A percentile compares a stretch with the other conserved stretches of the same genome.
Conservation (phyloP, 306 rosid species). For the Corylus avellana region DNA sequence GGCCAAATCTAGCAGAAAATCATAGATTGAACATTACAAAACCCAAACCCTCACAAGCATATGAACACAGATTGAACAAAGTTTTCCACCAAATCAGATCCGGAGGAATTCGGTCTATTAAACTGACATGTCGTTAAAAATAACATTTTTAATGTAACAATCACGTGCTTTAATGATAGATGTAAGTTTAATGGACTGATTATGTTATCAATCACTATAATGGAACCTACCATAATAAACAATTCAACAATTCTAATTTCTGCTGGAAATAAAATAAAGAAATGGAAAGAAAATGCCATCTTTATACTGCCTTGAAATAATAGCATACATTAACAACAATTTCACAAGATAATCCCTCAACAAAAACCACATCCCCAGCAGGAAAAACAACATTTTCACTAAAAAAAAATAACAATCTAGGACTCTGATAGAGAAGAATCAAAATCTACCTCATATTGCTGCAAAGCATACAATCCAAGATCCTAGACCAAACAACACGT, state of each 20-base stretch:
- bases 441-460: constrained; percentile 61
- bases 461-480: constrained; percentile 64
- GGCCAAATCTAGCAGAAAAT: not conserved
- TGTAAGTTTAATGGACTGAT: no score
- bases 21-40: not conserved
- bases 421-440: not conserved
- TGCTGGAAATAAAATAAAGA: not conserved
- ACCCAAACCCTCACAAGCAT: not conserved
- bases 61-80: no score
- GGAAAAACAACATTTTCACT: not conserved
- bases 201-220: no score
- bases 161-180: no score
- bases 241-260: not conserved
- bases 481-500: constrained; percentile 62
- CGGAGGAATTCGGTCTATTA: no score
- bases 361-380: not conserved
- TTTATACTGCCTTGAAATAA: not conserved
- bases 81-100: no score
- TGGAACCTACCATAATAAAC: no score
- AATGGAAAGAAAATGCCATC: not conserved
- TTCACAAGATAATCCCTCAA: constrained; percentile 21
- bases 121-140: no score
- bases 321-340: not conserved
- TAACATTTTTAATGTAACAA: no score
- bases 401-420: not conserved